Conservation (phyloP, 2,329 filamentous ascomycete genomes). For the Thyridium curvatum region DNA sequence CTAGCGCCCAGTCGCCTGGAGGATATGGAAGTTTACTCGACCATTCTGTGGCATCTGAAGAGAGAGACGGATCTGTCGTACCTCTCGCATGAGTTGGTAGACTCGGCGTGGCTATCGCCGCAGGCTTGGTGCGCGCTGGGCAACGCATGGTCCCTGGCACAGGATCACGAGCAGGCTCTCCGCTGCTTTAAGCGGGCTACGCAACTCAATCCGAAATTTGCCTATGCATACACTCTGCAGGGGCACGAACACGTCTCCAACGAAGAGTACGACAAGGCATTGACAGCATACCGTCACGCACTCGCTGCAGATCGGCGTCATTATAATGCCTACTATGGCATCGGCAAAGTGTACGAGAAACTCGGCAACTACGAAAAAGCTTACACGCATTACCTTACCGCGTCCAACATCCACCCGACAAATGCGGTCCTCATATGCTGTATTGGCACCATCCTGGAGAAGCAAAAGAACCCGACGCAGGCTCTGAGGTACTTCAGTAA, state of each 20-base stretch:
- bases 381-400: constrained; percentile 83
- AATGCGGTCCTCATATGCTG: constrained; percentile 91
- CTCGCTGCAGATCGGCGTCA: constrained; percentile 82
- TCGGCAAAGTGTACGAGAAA: constrained; percentile 77
- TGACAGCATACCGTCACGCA: constrained; percentile 78
- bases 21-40: constrained; percentile 98
- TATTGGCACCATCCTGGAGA: constrained; percentile 85
- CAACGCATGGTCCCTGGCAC: constrained; percentile 87
- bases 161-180: constrained; percentile 90
- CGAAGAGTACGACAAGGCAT: constrained; percentile 94
- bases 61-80: constrained; percentile 88
- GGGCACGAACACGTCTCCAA: constrained; percentile 94
- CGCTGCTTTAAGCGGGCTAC: constrained; percentile 93
- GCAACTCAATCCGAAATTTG: constrained; percentile 82
- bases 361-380: constrained; percentile 88
- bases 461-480: constrained; percentile 72
- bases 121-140: constrained; percentile 95
- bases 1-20: constrained; percentile 77
- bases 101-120: constrained; percentile 80
- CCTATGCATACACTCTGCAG: constrained; percentile 92
- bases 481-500: constrained; percentile 77
- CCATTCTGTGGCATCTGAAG: constrained; percentile 97
- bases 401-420: constrained; percentile 83
- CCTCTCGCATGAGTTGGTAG: constrained; percentile 83
- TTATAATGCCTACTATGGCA: constrained; percentile 98